Conservation (phyloP, 176 grass and related monocot species). For the Melocanna baccifera region DNA sequence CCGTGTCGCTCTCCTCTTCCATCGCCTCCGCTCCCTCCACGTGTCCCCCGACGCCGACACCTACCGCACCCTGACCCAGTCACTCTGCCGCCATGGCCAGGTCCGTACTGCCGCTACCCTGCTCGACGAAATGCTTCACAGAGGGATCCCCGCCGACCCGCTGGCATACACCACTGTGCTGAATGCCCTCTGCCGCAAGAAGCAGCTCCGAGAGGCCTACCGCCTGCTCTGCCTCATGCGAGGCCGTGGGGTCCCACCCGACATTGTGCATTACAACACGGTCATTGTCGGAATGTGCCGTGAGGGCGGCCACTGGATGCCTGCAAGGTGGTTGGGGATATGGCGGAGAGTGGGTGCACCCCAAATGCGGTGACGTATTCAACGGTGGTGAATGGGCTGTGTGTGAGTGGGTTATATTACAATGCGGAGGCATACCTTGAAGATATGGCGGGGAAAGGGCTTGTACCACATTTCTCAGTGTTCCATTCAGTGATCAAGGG, state of each 20-base stretch:
- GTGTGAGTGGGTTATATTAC: slow-evolving; percentile 42
- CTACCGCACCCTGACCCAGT: slow-evolving; percentile 66
- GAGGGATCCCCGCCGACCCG: slow-evolving; percentile 56
- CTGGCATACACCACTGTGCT: slow-evolving; percentile 63
- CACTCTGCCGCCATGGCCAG: slow-evolving; percentile 58
- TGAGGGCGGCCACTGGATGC: slow-evolving; percentile 59
- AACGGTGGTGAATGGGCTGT: slow-evolving; percentile 64
- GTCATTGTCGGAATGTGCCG: slow-evolving; percentile 68
- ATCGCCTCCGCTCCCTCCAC: slow-evolving; percentile 38
- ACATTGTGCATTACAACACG: slow-evolving; percentile 78
- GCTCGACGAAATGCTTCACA: slow-evolving; percentile 83
- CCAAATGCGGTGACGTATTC: slow-evolving; percentile 62
- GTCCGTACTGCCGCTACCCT: slow-evolving; percentile 48
- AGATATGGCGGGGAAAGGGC: slow-evolving; percentile 52
- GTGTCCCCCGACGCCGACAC: slow-evolving; percentile 55
- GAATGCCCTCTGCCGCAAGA: slow-evolving; percentile 74
- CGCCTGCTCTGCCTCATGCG: slow-evolving; percentile 77
- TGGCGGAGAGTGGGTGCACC: slow-evolving; percentile 28
- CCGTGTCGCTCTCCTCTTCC: slow-evolving; percentile 54
- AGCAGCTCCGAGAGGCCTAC: slow-evolving; percentile 67
- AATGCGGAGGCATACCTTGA: slow-evolving; percentile 58
- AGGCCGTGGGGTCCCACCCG: slow-evolving; percentile 58
- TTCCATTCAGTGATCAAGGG: slow-evolving; percentile 75
- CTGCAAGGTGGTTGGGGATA: slow-evolving; percentile 82
- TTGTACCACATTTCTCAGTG: slow-evolving; percentile 73